Percentiles rank a stretch among this genome's conserved stretches.
These are phyloP conservation scores for Claviceps humidiphila DNA, from an alignment of 2,329 filamentous ascomycete species.

Conservation along the genomic window DNA sequence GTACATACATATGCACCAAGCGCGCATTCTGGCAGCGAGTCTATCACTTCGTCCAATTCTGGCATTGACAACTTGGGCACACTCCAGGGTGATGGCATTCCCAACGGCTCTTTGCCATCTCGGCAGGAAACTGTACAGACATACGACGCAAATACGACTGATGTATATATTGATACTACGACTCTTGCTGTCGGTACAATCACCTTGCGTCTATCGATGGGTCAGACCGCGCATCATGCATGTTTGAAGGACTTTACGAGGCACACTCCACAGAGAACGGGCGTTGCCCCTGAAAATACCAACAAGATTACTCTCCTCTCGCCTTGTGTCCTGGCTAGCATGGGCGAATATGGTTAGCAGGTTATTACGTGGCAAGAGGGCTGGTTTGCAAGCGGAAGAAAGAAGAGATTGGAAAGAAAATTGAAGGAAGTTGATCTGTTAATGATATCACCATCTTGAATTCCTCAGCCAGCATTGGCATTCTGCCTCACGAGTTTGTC, in stretches of 20 bases:
- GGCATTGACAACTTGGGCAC: not conserved
- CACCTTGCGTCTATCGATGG: too few species aligned
- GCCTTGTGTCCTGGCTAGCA: slow-evolving; percentile 58
- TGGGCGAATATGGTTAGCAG: slow-evolving; percentile 32
- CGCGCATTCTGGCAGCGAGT: not conserved
- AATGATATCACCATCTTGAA: not conserved
- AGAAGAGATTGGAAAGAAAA: not conserved
- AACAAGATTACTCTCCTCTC: slow-evolving; percentile 41
- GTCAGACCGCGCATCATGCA: not conserved
- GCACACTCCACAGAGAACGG: slow-evolving; percentile 12
- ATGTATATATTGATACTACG: not conserved
- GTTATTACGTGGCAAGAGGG: slow-evolving; percentile 61
- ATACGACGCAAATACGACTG: not conserved
- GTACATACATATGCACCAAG: not conserved
- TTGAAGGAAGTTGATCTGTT: not conserved
- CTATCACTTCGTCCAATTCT: not conserved
- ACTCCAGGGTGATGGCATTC: not conserved
- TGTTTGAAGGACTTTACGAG: slow-evolving; percentile 16
- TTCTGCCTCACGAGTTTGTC: slow-evolving; percentile 37
- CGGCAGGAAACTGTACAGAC: not conserved
- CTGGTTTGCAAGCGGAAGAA: not conserved
- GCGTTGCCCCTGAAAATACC: slow-evolving; percentile 16
- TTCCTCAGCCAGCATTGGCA: not conserved
- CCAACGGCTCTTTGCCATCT: not conserved
- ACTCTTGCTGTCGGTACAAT: not conserved